Conservation (phyloP, 345 rosid genomes). For the Stellera chamaejasme region DNA sequence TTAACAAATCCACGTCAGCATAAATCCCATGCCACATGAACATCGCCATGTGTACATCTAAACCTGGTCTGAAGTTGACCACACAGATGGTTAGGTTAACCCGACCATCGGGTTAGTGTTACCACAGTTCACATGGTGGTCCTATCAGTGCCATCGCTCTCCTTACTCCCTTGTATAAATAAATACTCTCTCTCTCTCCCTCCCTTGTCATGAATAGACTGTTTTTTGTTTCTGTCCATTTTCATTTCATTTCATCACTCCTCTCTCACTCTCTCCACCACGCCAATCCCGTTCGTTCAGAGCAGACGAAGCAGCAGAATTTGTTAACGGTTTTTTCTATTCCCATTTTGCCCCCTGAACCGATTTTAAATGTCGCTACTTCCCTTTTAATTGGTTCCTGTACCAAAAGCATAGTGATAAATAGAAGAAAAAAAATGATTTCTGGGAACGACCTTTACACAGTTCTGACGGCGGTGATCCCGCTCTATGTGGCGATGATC, state of each 20-base stretch:
- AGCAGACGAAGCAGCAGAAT: slow-evolving; percentile 13
- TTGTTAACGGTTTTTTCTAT: slow-evolving; percentile 26
- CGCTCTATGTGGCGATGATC: slow-evolving; percentile 92
- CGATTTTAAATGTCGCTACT: no score
- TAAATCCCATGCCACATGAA: no score
- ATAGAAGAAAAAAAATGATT: slow-evolving; percentile 52
- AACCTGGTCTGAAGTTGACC: no score
- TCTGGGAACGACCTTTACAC: slow-evolving; percentile 68
- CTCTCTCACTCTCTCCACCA: background rate
- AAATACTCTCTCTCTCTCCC: background rate
- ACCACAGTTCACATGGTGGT: no score
- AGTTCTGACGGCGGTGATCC: slow-evolving; percentile 82
- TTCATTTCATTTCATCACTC: background rate
- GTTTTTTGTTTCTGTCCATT: background rate
- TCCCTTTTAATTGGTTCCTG: slow-evolving; percentile 2
- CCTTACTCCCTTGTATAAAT: background rate
- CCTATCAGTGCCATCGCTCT: background rate
- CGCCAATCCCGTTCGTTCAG: background rate
- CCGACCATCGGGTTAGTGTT: no score
- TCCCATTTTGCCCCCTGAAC: slow-evolving; percentile 21
- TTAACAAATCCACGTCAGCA: no score
- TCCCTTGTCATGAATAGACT: no score
- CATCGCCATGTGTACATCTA: no score
- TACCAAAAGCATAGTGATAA: slow-evolving; percentile 10
- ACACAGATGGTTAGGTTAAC: no score